Evolutionary conservation across 768 basidiomycete species (phyloP), one percentile per base, ranked within the genome.

Genomic region (Holtermanniella nyarrowii): DNA sequence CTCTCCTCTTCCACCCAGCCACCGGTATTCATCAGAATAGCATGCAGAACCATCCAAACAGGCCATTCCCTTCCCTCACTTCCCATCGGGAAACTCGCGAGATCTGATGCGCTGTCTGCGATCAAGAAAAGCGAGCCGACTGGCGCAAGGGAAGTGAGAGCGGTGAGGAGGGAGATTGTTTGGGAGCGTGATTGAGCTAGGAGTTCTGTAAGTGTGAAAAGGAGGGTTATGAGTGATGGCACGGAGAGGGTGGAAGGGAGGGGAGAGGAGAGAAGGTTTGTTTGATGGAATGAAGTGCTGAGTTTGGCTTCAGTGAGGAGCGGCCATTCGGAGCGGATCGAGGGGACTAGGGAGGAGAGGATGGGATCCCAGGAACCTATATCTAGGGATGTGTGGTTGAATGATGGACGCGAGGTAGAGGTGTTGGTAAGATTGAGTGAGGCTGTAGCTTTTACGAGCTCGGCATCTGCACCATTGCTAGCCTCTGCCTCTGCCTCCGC

Each of bases 191-290:
- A 68, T 62, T 71, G 70, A 2, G 63, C 31, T 42, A 71, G 54
- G 37, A 71, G 65, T 48, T 71, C 70, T 21, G 68, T 63, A 10
- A 69, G 51, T 2, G 70, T 69, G 59, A 69, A 71, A 26, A 71
- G 53, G 41, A 71, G 51, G 22, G 70, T 71, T 50, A 66, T 58
- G 31, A 69, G 56, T 13, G 54, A 52, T 7, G 65, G 61, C 10
- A 21, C 41, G 26, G 44, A 41, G 16, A 40, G 40, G 1, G 16
- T 21, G 44, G 58, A 48, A 20, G 52, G 39, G 14, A 16, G 12
- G 3, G 44, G 4, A 43, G 57, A 16, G 42, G 53, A 22, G 21
- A 52, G 41, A 5, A 61, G 43, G 45, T 61, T 46, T 1, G 27
- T 48, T 44, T 57, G 54, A 21, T 12, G 23, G 24, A 20, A 39